These are phyloP conservation scores for Boletus mariae DNA, from an alignment of 1,284 basidiomycete species.

Conservation along the genomic window DNA sequence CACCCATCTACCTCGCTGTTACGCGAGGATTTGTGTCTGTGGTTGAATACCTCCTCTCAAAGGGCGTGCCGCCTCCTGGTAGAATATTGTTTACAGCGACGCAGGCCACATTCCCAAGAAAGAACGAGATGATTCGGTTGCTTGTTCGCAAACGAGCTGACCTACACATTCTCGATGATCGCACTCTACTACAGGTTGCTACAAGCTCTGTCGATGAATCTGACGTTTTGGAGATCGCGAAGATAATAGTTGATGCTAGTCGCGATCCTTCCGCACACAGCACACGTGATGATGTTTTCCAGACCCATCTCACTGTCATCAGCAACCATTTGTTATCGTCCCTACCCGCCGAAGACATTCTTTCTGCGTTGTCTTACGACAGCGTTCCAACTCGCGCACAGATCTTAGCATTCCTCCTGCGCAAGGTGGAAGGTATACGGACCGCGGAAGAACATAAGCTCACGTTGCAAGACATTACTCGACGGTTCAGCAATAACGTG, in stretches of 20 bases:
- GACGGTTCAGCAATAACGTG: too few species aligned
- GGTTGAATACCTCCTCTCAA: slow-evolving; percentile 10
- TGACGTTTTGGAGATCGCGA: background rate
- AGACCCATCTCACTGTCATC: too few species aligned
- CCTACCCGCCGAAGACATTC: too few species aligned
- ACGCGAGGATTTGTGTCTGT: slow-evolving; percentile 4
- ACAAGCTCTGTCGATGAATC: background rate
- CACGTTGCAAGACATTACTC: too few species aligned
- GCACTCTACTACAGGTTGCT: background rate
- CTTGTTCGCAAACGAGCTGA: slow-evolving; percentile 4
- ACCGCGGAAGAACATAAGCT: too few species aligned
- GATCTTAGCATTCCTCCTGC: too few species aligned
- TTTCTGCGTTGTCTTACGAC: too few species aligned
- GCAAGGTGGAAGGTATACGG: too few species aligned
- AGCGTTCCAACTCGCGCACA: too few species aligned
- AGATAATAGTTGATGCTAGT: background rate
- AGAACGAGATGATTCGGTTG: slow-evolving; percentile 5
- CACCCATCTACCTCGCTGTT: background rate
- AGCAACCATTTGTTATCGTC: too few species aligned
- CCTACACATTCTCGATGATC: background rate
- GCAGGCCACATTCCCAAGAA: background rate
- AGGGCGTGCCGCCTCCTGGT: background rate
- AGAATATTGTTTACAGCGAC: slow-evolving; percentile 4
- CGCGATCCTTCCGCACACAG: background rate
- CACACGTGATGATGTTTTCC: background rate